phyloP scores from a whole-genome alignment of 192 early-diverging fungal genomes.

The Backusella liffmaniae region DNA sequence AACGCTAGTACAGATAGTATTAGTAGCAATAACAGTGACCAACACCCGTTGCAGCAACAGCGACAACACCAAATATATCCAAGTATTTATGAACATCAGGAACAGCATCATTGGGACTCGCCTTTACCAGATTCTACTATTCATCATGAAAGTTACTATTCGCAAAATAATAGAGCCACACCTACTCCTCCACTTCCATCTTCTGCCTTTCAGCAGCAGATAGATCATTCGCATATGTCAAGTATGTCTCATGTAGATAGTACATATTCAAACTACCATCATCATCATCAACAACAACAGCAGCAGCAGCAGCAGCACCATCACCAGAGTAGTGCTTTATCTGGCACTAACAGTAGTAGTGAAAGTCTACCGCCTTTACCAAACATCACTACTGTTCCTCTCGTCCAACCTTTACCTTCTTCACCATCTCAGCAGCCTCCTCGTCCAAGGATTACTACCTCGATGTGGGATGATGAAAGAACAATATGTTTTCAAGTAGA shows the following conservation, averaged over 20 bases:
- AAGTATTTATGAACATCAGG: background rate
- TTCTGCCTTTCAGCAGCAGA: background rate
- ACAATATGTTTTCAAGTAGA: constrained; percentile 69
- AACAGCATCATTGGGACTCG: background rate
- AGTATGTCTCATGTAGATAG: background rate
- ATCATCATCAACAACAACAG: background rate
- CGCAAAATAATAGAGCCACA: constrained; percentile 1
- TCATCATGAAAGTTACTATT: constrained; percentile 1
- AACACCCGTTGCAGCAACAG: background rate
- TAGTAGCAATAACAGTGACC: background rate
- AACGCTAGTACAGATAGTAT: background rate
- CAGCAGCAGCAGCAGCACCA: background rate
- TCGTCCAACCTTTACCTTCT: constrained; percentile 1
- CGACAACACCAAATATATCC: background rate
- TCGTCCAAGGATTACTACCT: constrained; percentile 43
- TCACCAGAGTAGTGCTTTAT: background rate
- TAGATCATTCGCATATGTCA: background rate
- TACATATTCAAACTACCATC: background rate
- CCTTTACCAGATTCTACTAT: background rate
- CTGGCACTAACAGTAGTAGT: background rate
- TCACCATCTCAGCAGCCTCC: background rate
- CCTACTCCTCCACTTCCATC: background rate
- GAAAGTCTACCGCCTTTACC: background rate
- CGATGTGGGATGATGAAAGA: constrained; percentile 67
- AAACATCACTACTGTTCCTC: background rate